Evolutionary conservation across 2,329 filamentous ascomycete species (phyloP), one percentile per base, ranked within the genome.

Genomic region (Thelonectria blattea): DNA sequence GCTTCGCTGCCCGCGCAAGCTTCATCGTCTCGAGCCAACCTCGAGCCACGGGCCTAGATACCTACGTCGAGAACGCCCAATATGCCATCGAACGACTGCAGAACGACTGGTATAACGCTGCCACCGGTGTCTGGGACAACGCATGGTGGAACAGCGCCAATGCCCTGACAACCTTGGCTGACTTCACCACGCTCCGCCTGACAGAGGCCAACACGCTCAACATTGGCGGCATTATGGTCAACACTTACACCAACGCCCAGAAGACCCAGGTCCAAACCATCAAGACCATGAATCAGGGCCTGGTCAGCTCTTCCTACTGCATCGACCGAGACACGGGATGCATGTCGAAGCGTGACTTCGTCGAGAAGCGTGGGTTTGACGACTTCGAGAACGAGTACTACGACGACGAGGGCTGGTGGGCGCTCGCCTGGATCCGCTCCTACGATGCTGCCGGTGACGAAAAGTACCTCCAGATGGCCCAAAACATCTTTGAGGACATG

Each of bases 131-230:
- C 12, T 92, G 87, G 87, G 75, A 85, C 56, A 82, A 83, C 0
- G 81, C 83, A 8, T 92, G 90, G 90, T 92, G 90, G 90, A 91
- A 91, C 70, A 83, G 83, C 54, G 90, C 85, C 46, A 92, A 91
- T 70, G 81, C 82, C 58, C 76, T 92, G 60, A 90, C 87, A 0
- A 82, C 81, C 3, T 74, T 91, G 17, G 83, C 81, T 52, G 85
- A 91, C 70, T 83, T 82, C 70, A 75, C 79, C 4, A 56, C 61
- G 11, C 62, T 79, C 9, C 73, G 76, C 43, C 65, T 71, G 1
- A 60, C 67, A 8, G 70, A 73, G 27, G 76, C 76, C 37, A 75
- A 76, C 52, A 50, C 70, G 46, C 67, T 81, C 51, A 75, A 77
- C 60, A 68, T 84, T 20, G 72, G 73, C 12, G 73, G 71, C 49